A percentile compares a stretch with the other conserved stretches of the same genome.
These are phyloP conservation scores for Debaryomyces nepalensis DNA, from an alignment of 1,139 yeast genomes.

Conservation along the genomic window DNA sequence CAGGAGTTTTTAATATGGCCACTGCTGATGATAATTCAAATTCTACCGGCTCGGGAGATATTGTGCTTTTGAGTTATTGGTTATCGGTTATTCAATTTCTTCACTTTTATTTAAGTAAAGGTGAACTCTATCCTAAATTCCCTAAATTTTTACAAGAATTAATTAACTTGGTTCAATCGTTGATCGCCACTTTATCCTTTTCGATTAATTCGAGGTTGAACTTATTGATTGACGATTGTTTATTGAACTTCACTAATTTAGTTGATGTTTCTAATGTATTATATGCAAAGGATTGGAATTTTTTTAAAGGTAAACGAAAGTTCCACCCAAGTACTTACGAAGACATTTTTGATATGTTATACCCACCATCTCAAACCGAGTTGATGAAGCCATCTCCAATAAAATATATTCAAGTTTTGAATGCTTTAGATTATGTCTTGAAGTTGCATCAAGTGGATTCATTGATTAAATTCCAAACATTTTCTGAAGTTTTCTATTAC, in stretches of 20 bases:
- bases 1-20: slow-evolving; percentile 60
- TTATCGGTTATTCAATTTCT: slow-evolving; percentile 67
- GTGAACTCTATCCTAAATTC: slow-evolving; percentile 55
- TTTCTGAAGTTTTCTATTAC: slow-evolving; percentile 81
- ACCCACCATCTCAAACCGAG: slow-evolving; percentile 71
- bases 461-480: slow-evolving; percentile 71
- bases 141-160: slow-evolving; percentile 66
- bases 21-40: slow-evolving; percentile 29
- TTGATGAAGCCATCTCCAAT: slow-evolving; percentile 83
- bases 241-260: slow-evolving; percentile 65
- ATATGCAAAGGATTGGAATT: slow-evolving; percentile 77
- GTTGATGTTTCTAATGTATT: slow-evolving; percentile 64
- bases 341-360: slow-evolving; percentile 68
- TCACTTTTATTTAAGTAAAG: slow-evolving; percentile 65
- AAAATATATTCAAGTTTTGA: slow-evolving; percentile 80
- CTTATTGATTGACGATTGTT: slow-evolving; percentile 61
- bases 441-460: slow-evolving; percentile 83
- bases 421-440: slow-evolving; percentile 85
- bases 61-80: slow-evolving; percentile 75
- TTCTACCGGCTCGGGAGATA: slow-evolving; percentile 58
- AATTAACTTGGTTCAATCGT: slow-evolving; percentile 59
- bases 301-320: slow-evolving; percentile 59
- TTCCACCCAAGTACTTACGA: slow-evolving; percentile 57
- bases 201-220: slow-evolving; percentile 66
- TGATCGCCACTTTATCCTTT: slow-evolving; percentile 65